A percentile compares a stretch with the other conserved stretches of the same genome.
Evolutionary conservation across 805 yeast genomes (phyloP).

Genomic region (Yarrowia sp.): DNA sequence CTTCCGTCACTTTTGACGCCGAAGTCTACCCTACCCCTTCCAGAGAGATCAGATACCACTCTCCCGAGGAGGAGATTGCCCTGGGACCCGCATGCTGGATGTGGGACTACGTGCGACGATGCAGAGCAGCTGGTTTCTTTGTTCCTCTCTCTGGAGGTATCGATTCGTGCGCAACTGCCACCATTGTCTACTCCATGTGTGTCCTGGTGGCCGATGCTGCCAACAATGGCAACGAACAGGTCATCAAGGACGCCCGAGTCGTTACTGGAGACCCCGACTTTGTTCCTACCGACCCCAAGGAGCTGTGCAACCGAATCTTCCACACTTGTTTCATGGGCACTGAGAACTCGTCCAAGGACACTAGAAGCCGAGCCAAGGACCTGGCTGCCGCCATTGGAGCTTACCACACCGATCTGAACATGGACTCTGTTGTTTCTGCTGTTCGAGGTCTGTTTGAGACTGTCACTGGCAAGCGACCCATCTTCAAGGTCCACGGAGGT

Average conservation of each 20-base stretch:
- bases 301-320: conserved; percentile 76
- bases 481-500: conserved; percentile 93
- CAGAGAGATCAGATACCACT: conserved; percentile 64
- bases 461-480: conserved; percentile 88
- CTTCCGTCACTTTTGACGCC: conserved; percentile 60
- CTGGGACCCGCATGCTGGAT: conserved; percentile 99
- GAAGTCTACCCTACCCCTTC: conserved; percentile 63
- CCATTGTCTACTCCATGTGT: conserved; percentile 94
- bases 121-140: conserved; percentile 89
- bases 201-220: conserved; percentile 78
- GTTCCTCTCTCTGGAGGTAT: conserved; percentile 96
- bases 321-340: conserved; percentile 98
- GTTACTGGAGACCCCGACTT: conserved; percentile 67
- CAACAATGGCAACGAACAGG: conserved; percentile 71
- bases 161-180: conserved; percentile 97
- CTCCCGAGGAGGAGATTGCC: conserved; percentile 96
- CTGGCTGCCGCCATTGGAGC: conserved; percentile 81
- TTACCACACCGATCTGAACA: conserved; percentile 88
- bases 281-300: conserved; percentile 76
- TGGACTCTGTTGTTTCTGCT: conserved; percentile 82
- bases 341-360: conserved; percentile 85
- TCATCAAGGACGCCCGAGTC: conserved; percentile 73
- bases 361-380: conserved; percentile 80
- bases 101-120: conserved; percentile 96
- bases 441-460: conserved; percentile 79